These are phyloP conservation scores for Metarhizium brunneum DNA, from an alignment of 2,329 filamentous ascomycete genomes.

Conservation along the genomic window DNA sequence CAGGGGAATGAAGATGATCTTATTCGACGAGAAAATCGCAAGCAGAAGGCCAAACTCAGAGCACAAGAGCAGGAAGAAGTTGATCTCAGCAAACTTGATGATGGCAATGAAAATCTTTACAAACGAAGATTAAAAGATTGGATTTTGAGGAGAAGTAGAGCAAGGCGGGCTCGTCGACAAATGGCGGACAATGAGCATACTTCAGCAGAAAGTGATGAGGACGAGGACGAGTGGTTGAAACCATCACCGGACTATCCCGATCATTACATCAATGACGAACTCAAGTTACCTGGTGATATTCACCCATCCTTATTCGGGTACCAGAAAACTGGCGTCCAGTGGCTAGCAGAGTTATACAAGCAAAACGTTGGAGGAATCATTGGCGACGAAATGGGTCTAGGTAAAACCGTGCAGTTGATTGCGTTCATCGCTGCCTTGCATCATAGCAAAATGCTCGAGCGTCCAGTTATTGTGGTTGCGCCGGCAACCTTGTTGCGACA, in stretches of 20 bases:
- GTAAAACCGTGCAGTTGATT: slow-evolving; percentile 70
- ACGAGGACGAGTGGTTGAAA: slow-evolving; percentile 65
- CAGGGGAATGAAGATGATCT: slow-evolving; percentile 30
- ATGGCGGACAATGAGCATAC: slow-evolving; percentile 22
- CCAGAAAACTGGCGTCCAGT: slow-evolving; percentile 93
- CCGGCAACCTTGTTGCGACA: slow-evolving; percentile 92
- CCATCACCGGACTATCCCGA: slow-evolving; percentile 79
- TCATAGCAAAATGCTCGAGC: slow-evolving; percentile 75
- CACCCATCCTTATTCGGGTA: slow-evolving; percentile 91
- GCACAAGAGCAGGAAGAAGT: slow-evolving; percentile 29
- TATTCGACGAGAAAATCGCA: slow-evolving; percentile 28
- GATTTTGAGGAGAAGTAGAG: slow-evolving; percentile 44
- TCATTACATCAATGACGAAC: slow-evolving; percentile 61
- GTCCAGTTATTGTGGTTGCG: slow-evolving; percentile 84
- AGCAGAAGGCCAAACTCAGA: slow-evolving; percentile 30
- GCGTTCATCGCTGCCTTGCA: slow-evolving; percentile 85
- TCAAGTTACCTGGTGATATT: slow-evolving; percentile 84
- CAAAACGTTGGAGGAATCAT: slow-evolving; percentile 90
- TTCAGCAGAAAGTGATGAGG: slow-evolving; percentile 32
- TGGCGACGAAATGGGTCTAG: slow-evolving; percentile 97
- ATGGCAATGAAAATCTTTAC: slow-evolving; percentile 80
- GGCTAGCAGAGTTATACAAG: slow-evolving; percentile 85
- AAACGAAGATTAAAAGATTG: slow-evolving; percentile 66
- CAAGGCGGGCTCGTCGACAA: slow-evolving; percentile 30
- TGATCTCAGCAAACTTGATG: slow-evolving; percentile 59